phyloP scores from a whole-genome alignment of 345 rosid species.

The Clarkia xantiana region DNA sequence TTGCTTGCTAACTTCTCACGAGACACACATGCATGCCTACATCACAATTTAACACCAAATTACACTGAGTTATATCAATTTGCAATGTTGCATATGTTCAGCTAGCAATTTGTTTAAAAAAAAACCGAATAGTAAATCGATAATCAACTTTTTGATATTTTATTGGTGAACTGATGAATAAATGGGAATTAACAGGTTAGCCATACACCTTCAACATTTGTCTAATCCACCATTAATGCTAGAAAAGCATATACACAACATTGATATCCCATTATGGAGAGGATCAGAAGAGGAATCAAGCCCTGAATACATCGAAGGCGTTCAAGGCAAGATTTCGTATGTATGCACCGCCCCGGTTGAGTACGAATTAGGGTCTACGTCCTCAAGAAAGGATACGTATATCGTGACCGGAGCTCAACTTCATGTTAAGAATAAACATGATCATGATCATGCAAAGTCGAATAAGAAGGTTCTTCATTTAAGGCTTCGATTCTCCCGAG shows the following conservation, averaged over 20 bases:
- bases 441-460: too few species aligned
- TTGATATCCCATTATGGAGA: conserved; percentile 27
- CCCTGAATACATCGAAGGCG: conserved; percentile 36
- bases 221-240: conserved; percentile 36
- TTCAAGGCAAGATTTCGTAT: conserved; percentile 53
- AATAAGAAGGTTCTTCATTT: conserved; percentile 65
- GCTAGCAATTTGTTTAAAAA: too few species aligned
- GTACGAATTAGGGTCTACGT: conserved; percentile 38
- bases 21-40: too few species aligned
- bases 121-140: too few species aligned
- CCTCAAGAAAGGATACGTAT: conserved; percentile 26
- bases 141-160: too few species aligned
- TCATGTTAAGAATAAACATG: conserved; percentile 39
- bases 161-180: too few species aligned
- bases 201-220: conserved; percentile 66
- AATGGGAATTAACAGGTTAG: conserved; percentile 38
- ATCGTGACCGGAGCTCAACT: conserved; percentile 91
- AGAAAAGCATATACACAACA: conserved; percentile 36
- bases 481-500: conserved; percentile 48
- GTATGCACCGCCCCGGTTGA: conserved; percentile 63
- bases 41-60: too few species aligned
- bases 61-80: too few species aligned
- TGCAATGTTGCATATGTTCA: too few species aligned
- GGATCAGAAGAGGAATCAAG: conserved; percentile 41
- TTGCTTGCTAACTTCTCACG: too few species aligned